Evolutionary conservation across 2,329 filamentous ascomycete species (phyloP), one percentile per base, ranked within the genome.

Genomic region (Corinectria fuckeliana): DNA sequence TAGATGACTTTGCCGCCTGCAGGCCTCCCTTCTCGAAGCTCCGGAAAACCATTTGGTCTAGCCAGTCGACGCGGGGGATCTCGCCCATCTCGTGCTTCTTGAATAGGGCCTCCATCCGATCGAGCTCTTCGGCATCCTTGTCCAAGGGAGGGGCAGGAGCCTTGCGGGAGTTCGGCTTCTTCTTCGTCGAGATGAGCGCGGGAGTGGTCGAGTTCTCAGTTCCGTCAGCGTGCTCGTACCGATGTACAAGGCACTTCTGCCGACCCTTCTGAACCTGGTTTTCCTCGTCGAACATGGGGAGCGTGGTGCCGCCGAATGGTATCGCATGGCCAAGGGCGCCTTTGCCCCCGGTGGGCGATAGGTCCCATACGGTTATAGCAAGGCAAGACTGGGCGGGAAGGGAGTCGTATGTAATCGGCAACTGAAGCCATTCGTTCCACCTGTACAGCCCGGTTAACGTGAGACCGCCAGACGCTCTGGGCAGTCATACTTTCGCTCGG

Each of bases 41-140:
- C 38, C 94, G 88, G 74, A 96, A 99, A 3, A 97, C 93, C 68
- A 98, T 84, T 71, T 95, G 91, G 74, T 99, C 95, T 41, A 99
- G 85, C 96, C 95, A 99, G 69, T 96, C 92, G 47, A 97, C 91
- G 14, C 93, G 87, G 1, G 92, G 88, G 23, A 99, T 94, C 74
- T 99, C 95, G 16, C 93, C 93, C 90, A 97, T 96, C 73, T 99
- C 96, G 72, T 98, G 95, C 77, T 97, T 96, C 78, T 99, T 99
- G 73, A 99, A 91, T 20, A 98, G 77, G 53, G 88, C 89, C 72
- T 98, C 93, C 67, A 99, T 85, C 16, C 95, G 85, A 69, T 97
- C 93, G 62, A 97, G 84, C 76, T 99, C 95, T 52, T 92, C 88
- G n/a, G 79, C 79, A 60, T 96, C 88, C 67, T 89, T 89, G 57